Base-by-base conservation (phyloP, 768 basidiomycete genomes). In the Pleurotus djamor region DNA sequence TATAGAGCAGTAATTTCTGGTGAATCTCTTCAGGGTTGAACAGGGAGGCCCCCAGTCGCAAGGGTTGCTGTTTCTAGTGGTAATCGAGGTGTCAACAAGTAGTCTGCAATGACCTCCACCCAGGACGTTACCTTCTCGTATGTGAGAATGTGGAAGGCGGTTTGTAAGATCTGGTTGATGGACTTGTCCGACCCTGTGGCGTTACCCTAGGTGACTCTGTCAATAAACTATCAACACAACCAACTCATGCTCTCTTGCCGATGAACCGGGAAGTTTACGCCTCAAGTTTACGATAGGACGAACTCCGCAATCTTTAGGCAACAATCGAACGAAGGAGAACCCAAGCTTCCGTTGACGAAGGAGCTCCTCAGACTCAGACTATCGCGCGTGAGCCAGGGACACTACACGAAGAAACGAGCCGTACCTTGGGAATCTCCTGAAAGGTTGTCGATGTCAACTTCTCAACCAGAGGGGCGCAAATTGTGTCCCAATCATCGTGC, bases 271-370 rank as follows among this genome's bases (percentile, higher is more conserved):
- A 58, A 71, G 74, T 66, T 76, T 79, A 54, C 86, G 80, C 21
- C 86, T 81, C 45, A 98, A 76, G 68, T 99, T 98, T 32, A 97
- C 91, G 61, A 98, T 96, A 0, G 96, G 96, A 34, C 97, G 81
- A 2, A 98, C 93, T 0, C 97, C 97, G 3, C 87, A 92, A 59
- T 96, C 96, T 71, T 98, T 99, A 0, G 97, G 97, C 16, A 99
- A 76, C 5, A 98, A 78, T 2, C 97, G 84, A 13, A 96, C 86
- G 63, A 90, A 92, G 0, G 94, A 93, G 67, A 87, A 94, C 0
- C 92, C 92, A 2, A 97, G 79, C 61, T 74, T 83, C 2, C 94
- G 82, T 63, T 88, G 84, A n/a, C 83, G 79, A 10, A 91, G 72
- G 38, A 93, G 79, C 58, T 85, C 84, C 48, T 81, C 76, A 0